Percentiles rank a stretch among this genome's conserved stretches.
Evolutionary conservation across 2,329 filamentous ascomycete species (phyloP).

Genomic region (Chaetomium olivaceum): DNA sequence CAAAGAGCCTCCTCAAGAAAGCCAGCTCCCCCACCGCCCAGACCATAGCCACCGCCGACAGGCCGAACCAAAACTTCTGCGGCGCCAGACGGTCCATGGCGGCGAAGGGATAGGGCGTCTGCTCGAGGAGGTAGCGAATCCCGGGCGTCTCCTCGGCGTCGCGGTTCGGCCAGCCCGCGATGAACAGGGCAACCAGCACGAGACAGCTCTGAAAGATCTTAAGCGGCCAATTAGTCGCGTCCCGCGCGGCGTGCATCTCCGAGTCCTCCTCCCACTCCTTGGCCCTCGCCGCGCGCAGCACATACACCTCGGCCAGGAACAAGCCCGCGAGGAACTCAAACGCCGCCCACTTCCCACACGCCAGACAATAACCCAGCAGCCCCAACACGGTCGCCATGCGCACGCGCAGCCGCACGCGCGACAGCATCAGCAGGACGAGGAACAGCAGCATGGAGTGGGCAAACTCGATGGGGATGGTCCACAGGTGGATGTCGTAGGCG

Average conservation of each 20-base stretch:
- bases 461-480: constrained; percentile 53
- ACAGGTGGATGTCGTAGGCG: constrained; percentile 48
- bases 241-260: constrained; percentile 21
- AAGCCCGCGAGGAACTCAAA: constrained; percentile 51
- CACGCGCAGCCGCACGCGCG: constrained; percentile 38
- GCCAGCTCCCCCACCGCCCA: constrained; percentile 44
- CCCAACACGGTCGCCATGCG: constrained; percentile 37
- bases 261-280: constrained; percentile 29
- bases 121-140: constrained; percentile 37
- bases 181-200: constrained; percentile 38
- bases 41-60: constrained; percentile 40
- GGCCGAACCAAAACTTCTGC: constrained; percentile 44
- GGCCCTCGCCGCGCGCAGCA: constrained; percentile 37
- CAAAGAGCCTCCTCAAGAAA: constrained; percentile 44
- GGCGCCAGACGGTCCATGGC: constrained; percentile 36
- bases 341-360: constrained; percentile 45
- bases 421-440: constrained; percentile 42
- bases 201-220: constrained; percentile 35
- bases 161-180: constrained; percentile 46
- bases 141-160: constrained; percentile 39
- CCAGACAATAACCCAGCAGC: constrained; percentile 43
- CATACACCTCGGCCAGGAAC: constrained; percentile 47
- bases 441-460: constrained; percentile 49
- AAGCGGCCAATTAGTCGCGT: constrained; percentile 10
- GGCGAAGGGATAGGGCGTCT: constrained; percentile 40